These are phyloP conservation scores for Saturnispora hagleri DNA, from an alignment of 805 yeast species.

Conservation along the genomic window DNA sequence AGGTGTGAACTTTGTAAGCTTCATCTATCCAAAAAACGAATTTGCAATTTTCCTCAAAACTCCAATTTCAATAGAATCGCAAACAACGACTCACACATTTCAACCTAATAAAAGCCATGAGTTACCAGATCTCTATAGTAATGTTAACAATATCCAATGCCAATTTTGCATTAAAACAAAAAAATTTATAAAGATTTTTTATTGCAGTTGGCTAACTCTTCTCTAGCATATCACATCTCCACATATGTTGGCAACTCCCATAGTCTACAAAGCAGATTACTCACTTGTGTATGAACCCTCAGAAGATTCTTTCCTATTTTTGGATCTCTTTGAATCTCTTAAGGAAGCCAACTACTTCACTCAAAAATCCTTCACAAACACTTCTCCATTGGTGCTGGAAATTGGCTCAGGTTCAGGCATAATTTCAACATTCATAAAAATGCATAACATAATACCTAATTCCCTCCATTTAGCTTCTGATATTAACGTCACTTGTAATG, in stretches of 20 bases:
- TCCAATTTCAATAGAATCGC: background rate
- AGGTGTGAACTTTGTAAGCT: too few species aligned
- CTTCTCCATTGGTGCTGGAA: conserved; percentile 57
- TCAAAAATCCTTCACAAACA: conserved; percentile 18
- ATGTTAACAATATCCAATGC: background rate
- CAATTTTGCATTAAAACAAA: background rate
- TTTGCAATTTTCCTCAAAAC: background rate
- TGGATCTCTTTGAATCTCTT: conserved; percentile 72
- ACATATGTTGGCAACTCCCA: conserved; percentile 75
- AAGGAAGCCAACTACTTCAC: conserved; percentile 23
- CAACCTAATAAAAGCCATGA: background rate
- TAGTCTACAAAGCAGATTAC: conserved; percentile 42
- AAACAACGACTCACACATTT: too few species aligned
- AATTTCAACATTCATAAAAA: conserved; percentile 66
- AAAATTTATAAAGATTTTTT: background rate
- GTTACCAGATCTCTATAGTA: background rate
- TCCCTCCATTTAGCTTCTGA: conserved; percentile 64
- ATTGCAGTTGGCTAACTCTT: background rate
- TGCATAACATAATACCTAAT: conserved; percentile 39
- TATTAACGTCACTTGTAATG: conserved; percentile 70
- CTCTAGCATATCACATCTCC: background rate
- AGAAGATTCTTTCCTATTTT: conserved; percentile 79
- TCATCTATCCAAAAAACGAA: too few species aligned
- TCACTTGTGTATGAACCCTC: conserved; percentile 89
- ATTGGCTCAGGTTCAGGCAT: conserved; percentile 92